These are phyloP conservation scores for Verticillium tricorpus DNA, from an alignment of 2,329 filamentous ascomycete species.

Conservation along the genomic window DNA sequence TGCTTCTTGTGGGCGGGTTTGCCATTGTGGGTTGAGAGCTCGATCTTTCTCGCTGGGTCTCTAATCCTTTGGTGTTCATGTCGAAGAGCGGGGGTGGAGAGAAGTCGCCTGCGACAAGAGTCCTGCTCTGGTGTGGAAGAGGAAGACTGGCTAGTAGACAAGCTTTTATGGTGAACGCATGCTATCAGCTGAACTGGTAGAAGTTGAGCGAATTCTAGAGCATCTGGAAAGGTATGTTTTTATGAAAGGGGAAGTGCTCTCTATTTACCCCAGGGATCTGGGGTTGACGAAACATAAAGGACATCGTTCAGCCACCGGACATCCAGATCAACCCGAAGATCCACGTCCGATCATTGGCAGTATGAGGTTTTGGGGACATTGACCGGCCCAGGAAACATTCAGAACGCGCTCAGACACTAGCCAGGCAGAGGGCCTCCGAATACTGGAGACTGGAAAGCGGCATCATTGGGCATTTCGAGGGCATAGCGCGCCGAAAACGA, in stretches of 20 bases:
- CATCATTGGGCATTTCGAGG: neutral
- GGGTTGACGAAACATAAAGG: neutral
- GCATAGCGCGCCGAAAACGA: neutral
- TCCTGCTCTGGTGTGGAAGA: neutral
- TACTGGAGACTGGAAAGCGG: neutral
- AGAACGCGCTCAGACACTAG: neutral
- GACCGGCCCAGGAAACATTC: neutral
- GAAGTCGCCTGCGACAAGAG: neutral
- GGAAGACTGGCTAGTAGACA: neutral
- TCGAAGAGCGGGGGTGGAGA: neutral
- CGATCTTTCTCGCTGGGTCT: neutral
- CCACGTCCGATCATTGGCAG: neutral
- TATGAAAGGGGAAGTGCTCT: neutral
- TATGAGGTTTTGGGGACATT: neutral
- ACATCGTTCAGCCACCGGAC: neutral
- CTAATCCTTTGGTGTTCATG: neutral
- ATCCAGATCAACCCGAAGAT: neutral
- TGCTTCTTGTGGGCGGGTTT: neutral
- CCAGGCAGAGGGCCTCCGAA: neutral
- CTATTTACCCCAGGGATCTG: neutral
- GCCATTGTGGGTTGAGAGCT: neutral
- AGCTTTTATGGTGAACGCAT: neutral
- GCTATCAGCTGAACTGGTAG: neutral
- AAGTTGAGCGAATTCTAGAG: neutral
- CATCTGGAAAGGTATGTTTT: neutral